A percentile compares a stretch with the other conserved stretches of the same genome.
phyloP scores from a whole-genome alignment of 179 eudicot species.

The Heliamphora pulchella region DNA sequence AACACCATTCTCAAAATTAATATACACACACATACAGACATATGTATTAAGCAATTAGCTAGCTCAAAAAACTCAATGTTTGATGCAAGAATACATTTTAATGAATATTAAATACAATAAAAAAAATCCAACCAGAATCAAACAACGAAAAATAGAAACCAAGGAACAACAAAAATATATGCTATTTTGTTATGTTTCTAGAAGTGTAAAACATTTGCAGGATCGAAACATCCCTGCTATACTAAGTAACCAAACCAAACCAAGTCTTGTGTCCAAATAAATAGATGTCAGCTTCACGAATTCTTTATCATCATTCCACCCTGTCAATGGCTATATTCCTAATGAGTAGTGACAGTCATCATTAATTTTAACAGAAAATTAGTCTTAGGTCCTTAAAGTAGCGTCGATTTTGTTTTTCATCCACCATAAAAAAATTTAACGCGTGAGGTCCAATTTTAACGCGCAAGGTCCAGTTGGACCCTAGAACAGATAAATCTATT shows the following conservation, averaged over 20 bases:
- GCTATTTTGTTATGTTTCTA: not conserved
- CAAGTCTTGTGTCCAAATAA: too few relatives aligned
- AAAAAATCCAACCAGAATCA: not conserved
- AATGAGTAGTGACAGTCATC: not conserved
- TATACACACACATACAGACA: too few relatives aligned
- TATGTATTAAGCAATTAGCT: not conserved
- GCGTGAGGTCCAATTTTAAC: too few relatives aligned
- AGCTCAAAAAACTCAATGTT: not conserved
- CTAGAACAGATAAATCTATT: too few relatives aligned
- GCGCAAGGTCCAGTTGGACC: too few relatives aligned
- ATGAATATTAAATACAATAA: not conserved
- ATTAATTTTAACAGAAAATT: not conserved
- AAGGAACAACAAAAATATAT: not conserved
- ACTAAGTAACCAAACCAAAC: too few relatives aligned
- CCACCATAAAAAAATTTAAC: too few relatives aligned
- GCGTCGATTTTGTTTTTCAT: too few relatives aligned
- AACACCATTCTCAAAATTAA: too few relatives aligned
- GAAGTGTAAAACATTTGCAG: not conserved
- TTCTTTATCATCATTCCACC: too few relatives aligned
- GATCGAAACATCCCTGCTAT: too few relatives aligned
- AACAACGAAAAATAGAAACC: not conserved
- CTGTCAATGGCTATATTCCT: not conserved
- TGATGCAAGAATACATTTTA: not conserved
- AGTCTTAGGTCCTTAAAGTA: not conserved
- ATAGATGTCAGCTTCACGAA: too few relatives aligned